phyloP scores from a whole-genome alignment of 352 stramenopile genomes.

The Phytophthora ohioensis region DNA sequence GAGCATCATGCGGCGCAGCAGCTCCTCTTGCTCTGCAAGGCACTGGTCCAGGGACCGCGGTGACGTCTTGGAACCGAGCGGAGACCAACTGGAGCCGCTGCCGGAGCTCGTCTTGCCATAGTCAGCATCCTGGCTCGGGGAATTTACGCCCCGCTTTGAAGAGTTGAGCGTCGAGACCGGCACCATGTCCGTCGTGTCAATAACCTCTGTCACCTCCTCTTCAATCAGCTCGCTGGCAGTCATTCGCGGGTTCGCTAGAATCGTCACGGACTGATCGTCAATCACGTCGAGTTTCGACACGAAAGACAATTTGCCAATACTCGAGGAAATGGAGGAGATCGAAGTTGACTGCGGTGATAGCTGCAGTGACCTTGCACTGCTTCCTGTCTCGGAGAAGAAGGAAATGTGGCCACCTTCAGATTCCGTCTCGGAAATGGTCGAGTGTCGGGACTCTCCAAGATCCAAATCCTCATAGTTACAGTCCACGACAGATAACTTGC shows the following conservation, averaged over 20 bases:
- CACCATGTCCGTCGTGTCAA: slow-evolving; percentile 63
- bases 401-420: slow-evolving; percentile 52
- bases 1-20: slow-evolving; percentile 54
- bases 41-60: slow-evolving; percentile 47
- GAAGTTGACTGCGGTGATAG: slow-evolving; percentile 33
- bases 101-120: slow-evolving; percentile 15
- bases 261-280: slow-evolving; percentile 38
- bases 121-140: slow-evolving; percentile 18
- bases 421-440: slow-evolving; percentile 58
- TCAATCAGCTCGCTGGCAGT: slow-evolving; percentile 28
- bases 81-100: slow-evolving; percentile 29
- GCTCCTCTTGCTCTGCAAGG: slow-evolving; percentile 53
- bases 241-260: slow-evolving; percentile 34
- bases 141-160: slow-evolving; percentile 7
- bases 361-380: slow-evolving; percentile 36
- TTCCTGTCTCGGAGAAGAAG: slow-evolving; percentile 47
- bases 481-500: slow-evolving; percentile 36
- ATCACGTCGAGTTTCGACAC: slow-evolving; percentile 48
- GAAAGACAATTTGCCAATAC: slow-evolving; percentile 47
- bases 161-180: slow-evolving; percentile 27
- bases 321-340: slow-evolving; percentile 32
- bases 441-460: slow-evolving; percentile 35
- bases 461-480: slow-evolving; percentile 29
- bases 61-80: slow-evolving; percentile 32
- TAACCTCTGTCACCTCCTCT: slow-evolving; percentile 50